phyloP scores from a whole-genome alignment of 163 green algal species.

The Trebouxiophyceae sp. region DNA sequence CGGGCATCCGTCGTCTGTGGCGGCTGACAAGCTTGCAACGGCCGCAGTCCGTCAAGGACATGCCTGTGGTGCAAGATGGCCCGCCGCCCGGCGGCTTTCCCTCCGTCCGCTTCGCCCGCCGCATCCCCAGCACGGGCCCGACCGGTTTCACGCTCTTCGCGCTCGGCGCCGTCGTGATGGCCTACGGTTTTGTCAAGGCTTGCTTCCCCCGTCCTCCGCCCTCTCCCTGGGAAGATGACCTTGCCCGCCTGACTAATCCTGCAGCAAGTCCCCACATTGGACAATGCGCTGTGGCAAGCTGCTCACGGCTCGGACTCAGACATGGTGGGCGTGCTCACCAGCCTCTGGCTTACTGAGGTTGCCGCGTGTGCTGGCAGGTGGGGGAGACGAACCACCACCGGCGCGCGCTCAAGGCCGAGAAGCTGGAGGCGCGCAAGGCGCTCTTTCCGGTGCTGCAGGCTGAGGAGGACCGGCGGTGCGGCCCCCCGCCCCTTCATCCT shows the following conservation, averaged over 20 bases:
- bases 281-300: too few species aligned
- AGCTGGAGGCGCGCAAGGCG: constrained; percentile 23
- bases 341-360: too few species aligned
- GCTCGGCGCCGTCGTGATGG: constrained; percentile 54
- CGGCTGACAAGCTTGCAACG: too few species aligned
- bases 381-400: constrained; percentile 21
- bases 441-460: constrained; percentile 59
- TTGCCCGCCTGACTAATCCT: too few species aligned
- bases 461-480: constrained; percentile 57
- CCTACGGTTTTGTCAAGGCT: constrained; percentile 68
- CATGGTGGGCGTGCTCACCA: too few species aligned
- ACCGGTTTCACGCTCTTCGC: constrained; percentile 75
- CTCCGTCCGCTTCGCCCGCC: constrained; percentile 79
- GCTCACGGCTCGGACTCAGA: too few species aligned
- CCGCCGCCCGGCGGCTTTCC: constrained; percentile 92
- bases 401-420: constrained; percentile 31
- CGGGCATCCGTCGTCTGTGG: too few species aligned
- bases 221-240: too few species aligned
- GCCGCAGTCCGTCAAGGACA: constrained; percentile 92
- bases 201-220: background rate
- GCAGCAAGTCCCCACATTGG: too few species aligned
- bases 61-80: constrained; percentile 89
- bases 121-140: constrained; percentile 86
- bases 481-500: background rate
- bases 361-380: constrained; percentile 15